Evolutionary conservation across 441 rosid genomes (phyloP), one percentile per base, ranked within the genome.

Genomic region (Brassica hybrid): DNA sequence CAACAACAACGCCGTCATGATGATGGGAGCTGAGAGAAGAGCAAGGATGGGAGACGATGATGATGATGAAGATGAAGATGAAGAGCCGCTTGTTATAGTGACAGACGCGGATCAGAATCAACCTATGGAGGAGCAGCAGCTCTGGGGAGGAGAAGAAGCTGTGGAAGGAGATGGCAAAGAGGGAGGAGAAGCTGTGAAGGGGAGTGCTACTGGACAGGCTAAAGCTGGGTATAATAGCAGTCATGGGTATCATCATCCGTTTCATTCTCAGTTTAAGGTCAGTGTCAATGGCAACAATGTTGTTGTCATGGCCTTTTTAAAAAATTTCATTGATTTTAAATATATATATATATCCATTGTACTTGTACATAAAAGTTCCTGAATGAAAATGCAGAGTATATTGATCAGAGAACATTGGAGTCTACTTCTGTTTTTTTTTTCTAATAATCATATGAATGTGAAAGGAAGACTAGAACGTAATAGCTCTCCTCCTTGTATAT

Each of bases 231-330:
- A 87, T 38, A 38, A 38, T 86, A 89, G 90, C 93, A 57, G 72
- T 82, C 96, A 92, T 77, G 94, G 88, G 76, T 96, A 88, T 88
- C 97, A 88, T 88, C 97, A 92, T 79, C 93, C 96, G 43, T 94
- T 90, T 91, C 98, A 94, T 91, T 91, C 97, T 84, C 97, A 94
- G 97, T 96, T 87, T 86, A 96, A 96, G 99, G 99, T 96, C 90
- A 94, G 99, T 94, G 88, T 81, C 85, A 58, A 72, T 78, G 76
- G 76, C 63, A 79, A 79, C 74, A 78, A 81, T 80, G 82, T 79
- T 71, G 83, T 82, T 84, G 80, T 66, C 71, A 19, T 77, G 30
- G 9, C 82, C 77, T 79, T 72, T 79, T 41, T 56, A 25, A n/a
- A 25, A n/a, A 27, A 48, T 75, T 76, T 69, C 74, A 21, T 65